Percentiles rank a stretch among this genome's conserved stretches.
Evolutionary conservation across 2,329 filamentous ascomycete species (phyloP).

Genomic region (Uncinocarpus reesii): DNA sequence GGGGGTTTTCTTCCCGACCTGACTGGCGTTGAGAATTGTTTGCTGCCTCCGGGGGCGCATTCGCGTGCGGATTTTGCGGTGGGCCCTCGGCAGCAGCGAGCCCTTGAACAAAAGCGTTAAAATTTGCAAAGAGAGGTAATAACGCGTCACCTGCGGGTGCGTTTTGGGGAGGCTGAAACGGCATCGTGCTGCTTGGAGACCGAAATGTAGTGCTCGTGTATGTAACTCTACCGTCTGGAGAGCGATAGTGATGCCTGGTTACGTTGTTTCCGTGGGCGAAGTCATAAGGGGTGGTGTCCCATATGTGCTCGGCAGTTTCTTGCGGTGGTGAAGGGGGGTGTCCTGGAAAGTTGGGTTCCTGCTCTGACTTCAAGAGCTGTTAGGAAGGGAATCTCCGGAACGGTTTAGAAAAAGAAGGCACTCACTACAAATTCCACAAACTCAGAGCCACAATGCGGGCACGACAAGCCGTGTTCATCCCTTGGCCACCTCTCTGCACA

Average conservation of each 20-base stretch:
- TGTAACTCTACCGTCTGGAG: slow-evolving; percentile 38
- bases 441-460: slow-evolving; percentile 67
- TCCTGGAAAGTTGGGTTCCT: slow-evolving; percentile 19
- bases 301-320: neutral
- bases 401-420: neutral
- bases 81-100: slow-evolving; percentile 23
- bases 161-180: slow-evolving; percentile 16
- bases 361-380: neutral
- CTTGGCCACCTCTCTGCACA: slow-evolving; percentile 75
- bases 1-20: neutral
- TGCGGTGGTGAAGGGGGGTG: slow-evolving; percentile 22
- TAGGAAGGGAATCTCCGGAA: slow-evolving; percentile 9
- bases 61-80: neutral
- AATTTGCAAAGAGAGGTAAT: slow-evolving; percentile 26
- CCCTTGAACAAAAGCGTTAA: slow-evolving; percentile 37
- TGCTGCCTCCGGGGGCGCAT: neutral
- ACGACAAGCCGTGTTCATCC: slow-evolving; percentile 57
- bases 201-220: slow-evolving; percentile 29
- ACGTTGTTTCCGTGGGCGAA: slow-evolving; percentile 24
- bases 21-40: neutral
- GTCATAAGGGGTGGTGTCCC: no score
- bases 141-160: slow-evolving; percentile 22
- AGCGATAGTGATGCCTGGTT: slow-evolving; percentile 34
- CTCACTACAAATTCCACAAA: slow-evolving; percentile 71
- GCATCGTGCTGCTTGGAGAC: slow-evolving; percentile 18